Percentiles rank a stretch among this genome's conserved stretches.
These are phyloP conservation scores for Yamadazyma dendronema DNA, from an alignment of 1,139 yeast genomes.

Conservation along the genomic window DNA sequence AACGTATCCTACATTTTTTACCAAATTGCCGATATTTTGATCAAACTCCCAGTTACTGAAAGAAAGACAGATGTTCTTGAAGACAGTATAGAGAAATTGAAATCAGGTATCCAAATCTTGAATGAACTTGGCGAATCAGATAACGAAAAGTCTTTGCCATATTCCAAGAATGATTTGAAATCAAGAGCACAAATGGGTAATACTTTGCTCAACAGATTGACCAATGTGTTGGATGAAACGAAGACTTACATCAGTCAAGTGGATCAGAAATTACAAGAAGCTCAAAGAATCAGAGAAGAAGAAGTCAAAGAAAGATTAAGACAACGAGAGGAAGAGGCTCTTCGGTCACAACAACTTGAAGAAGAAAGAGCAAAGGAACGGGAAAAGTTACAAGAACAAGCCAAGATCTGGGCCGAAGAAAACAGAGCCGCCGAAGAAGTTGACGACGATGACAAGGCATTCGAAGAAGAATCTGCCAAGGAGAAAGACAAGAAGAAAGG, in stretches of 20 bases:
- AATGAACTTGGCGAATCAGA: slow-evolving; percentile 51
- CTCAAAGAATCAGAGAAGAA: slow-evolving; percentile 61
- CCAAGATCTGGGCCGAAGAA: slow-evolving; percentile 76
- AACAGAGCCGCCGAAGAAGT: slow-evolving; percentile 39
- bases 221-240: slow-evolving; percentile 71
- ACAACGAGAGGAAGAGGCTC: slow-evolving; percentile 38
- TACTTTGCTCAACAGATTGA: slow-evolving; percentile 71
- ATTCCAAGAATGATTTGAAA: slow-evolving; percentile 73
- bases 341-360: slow-evolving; percentile 42
- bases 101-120: slow-evolving; percentile 61
- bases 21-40: slow-evolving; percentile 81
- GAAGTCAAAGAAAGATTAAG: slow-evolving; percentile 46
- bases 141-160: slow-evolving; percentile 62
- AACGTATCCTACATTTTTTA: slow-evolving; percentile 84
- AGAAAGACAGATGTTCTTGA: slow-evolving; percentile 65
- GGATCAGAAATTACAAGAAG: slow-evolving; percentile 66
- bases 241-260: slow-evolving; percentile 59
- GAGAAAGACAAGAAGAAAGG: slow-evolving; percentile 13
- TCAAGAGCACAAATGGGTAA: slow-evolving; percentile 86
- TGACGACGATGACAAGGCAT: slow-evolving; percentile 35
- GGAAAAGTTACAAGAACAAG: slow-evolving; percentile 72
- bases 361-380: slow-evolving; percentile 66
- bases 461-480: slow-evolving; percentile 27
- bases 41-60: slow-evolving; percentile 58
- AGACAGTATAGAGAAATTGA: slow-evolving; percentile 55